Conservation (phyloP, 2,329 filamentous ascomycete genomes). For the Exophiala viscosa region DNA sequence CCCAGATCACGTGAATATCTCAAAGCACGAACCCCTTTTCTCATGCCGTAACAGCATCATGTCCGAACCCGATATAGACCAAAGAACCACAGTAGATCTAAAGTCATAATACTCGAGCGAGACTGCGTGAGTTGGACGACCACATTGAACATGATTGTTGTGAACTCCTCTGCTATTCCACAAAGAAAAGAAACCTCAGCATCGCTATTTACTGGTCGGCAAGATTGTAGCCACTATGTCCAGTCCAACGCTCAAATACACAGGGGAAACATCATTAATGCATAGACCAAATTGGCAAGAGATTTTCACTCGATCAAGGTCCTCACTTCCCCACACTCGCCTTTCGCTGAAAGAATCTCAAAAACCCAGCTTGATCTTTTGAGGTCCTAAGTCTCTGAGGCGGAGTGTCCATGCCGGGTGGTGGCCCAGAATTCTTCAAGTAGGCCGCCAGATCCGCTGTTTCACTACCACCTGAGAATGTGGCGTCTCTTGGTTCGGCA, state of each 20-base stretch:
- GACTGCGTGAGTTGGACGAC: not conserved
- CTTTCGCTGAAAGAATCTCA: slow-evolving; percentile 36
- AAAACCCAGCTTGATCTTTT: slow-evolving; percentile 32
- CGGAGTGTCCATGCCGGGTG: slow-evolving; percentile 31
- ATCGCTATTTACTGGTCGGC: no score
- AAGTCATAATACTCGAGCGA: not conserved
- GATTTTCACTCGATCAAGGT: not conserved
- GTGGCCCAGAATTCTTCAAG: slow-evolving; percentile 64
- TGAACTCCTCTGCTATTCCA: not conserved
- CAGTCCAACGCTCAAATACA: not conserved
- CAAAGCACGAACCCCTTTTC: slow-evolving; percentile 8
- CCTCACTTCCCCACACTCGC: slow-evolving; percentile 18
- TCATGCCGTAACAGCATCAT: no score
- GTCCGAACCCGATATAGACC: no score
- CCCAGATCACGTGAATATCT: slow-evolving; percentile 21
- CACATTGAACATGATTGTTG: not conserved
- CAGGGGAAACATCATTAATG: not conserved
- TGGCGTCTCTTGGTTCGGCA: slow-evolving; percentile 17
- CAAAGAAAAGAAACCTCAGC: no score
- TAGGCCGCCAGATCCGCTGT: slow-evolving; percentile 72
- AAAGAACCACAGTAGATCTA: not conserved
- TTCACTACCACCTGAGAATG: slow-evolving; percentile 29
- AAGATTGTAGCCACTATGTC: no score
- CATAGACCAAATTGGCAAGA: not conserved
- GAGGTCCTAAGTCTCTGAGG: slow-evolving; percentile 16